phyloP scores from a whole-genome alignment of 2,329 filamentous ascomycete genomes.

The Colletotrichum falcatum region DNA sequence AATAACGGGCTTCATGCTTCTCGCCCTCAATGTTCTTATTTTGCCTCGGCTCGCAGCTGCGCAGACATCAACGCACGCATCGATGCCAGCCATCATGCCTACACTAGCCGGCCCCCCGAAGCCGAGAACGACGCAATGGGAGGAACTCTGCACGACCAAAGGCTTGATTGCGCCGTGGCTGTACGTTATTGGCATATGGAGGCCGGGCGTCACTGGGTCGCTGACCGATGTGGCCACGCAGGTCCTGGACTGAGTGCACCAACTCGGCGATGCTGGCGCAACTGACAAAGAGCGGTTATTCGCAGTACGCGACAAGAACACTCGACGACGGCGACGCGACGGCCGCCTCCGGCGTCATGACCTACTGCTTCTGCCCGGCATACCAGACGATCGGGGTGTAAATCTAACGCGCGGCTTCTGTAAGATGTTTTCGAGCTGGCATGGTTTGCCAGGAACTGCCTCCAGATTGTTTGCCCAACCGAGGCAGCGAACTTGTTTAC shows the following conservation, averaged over 20 bases:
- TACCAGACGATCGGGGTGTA: slow-evolving; percentile 16
- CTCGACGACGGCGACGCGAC: neutral
- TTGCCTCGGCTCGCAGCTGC: neutral
- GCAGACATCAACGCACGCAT: slow-evolving; percentile 4
- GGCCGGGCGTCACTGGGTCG: neutral
- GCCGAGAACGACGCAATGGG: slow-evolving; percentile 7
- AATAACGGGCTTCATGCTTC: neutral
- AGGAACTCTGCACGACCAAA: slow-evolving; percentile 18
- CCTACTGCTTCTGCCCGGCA: slow-evolving; percentile 9
- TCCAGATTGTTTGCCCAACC: slow-evolving; percentile 2
- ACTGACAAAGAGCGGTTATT: slow-evolving; percentile 2
- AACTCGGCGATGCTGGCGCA: slow-evolving; percentile 19
- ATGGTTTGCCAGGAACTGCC: neutral
- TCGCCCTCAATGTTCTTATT: neutral
- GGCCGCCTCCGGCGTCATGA: slow-evolving; percentile 5
- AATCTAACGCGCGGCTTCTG: neutral
- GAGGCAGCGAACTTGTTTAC: slow-evolving; percentile 21
- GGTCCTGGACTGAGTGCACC: slow-evolving; percentile 19
- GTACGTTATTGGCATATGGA: neutral
- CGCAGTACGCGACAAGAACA: slow-evolving; percentile 5
- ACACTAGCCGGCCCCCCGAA: slow-evolving; percentile 16
- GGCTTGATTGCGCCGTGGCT: slow-evolving; percentile 14
- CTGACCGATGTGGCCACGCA: neutral
- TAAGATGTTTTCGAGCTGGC: neutral
- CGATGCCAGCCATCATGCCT: slow-evolving; percentile 20